Conservation (phyloP, 257 asterid genomes). For the Solanum okadae region DNA sequence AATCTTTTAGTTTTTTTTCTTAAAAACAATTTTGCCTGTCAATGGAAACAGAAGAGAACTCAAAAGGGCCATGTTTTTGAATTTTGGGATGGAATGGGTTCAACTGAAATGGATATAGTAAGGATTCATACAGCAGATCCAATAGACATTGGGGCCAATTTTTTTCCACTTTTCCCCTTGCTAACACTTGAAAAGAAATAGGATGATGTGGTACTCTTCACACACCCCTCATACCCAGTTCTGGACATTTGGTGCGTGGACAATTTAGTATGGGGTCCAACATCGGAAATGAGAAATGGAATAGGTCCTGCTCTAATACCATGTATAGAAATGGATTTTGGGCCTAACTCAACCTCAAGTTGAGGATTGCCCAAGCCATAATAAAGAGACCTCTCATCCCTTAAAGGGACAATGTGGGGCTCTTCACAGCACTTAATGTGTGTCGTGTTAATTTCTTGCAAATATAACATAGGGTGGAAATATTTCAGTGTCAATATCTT, state of each 20-base stretch:
- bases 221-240: neutral
- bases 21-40: neutral
- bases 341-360: no score
- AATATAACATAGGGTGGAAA: no score
- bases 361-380: no score
- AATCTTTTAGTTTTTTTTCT: neutral
- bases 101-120: neutral
- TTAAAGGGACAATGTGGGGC: no score
- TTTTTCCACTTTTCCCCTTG: neutral
- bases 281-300: no score
- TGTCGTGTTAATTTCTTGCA: no score
- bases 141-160: neutral
- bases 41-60: neutral
- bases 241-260: neutral
- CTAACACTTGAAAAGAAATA: neutral
- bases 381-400: no score
- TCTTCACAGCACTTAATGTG: no score
- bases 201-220: neutral
- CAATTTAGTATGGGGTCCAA: neutral
- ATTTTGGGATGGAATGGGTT: neutral
- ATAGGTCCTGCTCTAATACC: no score
- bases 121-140: neutral
- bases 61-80: neutral
- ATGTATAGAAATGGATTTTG: no score
- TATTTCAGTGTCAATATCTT: no score